Conservation (phyloP, 805 yeast genomes). For the Debaryomyces hansenii region DNA sequence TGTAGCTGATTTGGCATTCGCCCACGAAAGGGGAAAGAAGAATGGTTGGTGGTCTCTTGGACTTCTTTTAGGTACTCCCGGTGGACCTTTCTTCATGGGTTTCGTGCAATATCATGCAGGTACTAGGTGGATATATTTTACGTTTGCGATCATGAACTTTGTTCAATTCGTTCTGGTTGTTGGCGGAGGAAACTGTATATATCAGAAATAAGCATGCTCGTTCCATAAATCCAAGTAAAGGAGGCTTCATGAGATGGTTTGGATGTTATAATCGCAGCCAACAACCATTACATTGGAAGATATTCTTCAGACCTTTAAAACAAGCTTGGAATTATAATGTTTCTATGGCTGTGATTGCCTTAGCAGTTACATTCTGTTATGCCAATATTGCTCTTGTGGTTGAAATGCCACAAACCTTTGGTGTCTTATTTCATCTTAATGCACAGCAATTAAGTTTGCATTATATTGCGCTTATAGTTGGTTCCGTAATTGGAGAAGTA, state of each 20-base stretch:
- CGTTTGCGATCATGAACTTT: conserved; percentile 14
- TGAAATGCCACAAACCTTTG: conserved; percentile 21
- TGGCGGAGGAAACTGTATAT: conserved; percentile 11
- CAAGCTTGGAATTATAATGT: conserved; percentile 8
- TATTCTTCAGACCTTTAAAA: conserved; percentile 11
- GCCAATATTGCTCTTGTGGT: conserved; percentile 22
- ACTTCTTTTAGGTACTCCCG: conserved; percentile 13
- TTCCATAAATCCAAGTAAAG: background rate
- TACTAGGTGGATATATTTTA: conserved; percentile 10
- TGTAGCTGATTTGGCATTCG: conserved; percentile 12
- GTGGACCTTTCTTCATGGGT: conserved; percentile 15
- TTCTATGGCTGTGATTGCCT: conserved; percentile 14
- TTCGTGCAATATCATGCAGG: conserved; percentile 9
- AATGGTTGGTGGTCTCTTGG: conserved; percentile 16
- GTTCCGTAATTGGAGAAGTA: conserved; percentile 21
- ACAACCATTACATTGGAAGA: conserved; percentile 2
- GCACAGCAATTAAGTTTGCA: conserved; percentile 23
- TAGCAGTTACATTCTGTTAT: conserved; percentile 18
- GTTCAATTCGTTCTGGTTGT: conserved; percentile 10
- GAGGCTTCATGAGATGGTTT: no score
- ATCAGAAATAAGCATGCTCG: background rate
- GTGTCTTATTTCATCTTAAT: conserved; percentile 14
- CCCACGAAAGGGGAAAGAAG: conserved; percentile 13
- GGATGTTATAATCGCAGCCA: no score
- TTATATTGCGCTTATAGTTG: conserved; percentile 20